phyloP scores from a whole-genome alignment of 805 yeast genomes.

The Schwanniomyces polymorphus region DNA sequence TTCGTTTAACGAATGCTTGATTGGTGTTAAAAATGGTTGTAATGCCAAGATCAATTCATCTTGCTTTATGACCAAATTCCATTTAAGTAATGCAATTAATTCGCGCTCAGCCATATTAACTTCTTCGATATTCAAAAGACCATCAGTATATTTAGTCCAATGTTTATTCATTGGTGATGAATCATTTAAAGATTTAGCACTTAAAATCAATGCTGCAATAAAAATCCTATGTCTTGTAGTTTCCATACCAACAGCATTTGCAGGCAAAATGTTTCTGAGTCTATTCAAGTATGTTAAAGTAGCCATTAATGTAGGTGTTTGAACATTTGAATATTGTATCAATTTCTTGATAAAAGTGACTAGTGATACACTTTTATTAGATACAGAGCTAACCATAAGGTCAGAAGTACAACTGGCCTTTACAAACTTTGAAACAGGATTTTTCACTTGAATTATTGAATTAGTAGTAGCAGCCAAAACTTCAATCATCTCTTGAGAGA shows the following conservation, averaged over 20 bases:
- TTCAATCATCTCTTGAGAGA: conserved; percentile 56
- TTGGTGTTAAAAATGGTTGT: conserved; percentile 73
- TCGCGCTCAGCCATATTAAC: conserved; percentile 92
- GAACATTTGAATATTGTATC: conserved; percentile 83
- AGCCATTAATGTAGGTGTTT: conserved; percentile 93
- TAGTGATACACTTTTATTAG: conserved; percentile 31
- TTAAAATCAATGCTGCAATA: conserved; percentile 80
- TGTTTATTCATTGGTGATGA: conserved; percentile 94
- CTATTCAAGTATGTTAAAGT: conserved; percentile 80
- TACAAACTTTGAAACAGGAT: conserved; percentile 38
- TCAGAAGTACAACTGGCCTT: conserved; percentile 13
- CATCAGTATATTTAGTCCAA: conserved; percentile 93
- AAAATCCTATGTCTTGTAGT: conserved; percentile 93
- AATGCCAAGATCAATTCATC: conserved; percentile 69
- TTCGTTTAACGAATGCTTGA: conserved; percentile 51
- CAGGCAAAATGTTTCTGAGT: conserved; percentile 74
- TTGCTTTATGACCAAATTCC: conserved; percentile 76
- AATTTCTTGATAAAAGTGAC: conserved; percentile 68
- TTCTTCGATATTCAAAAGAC: conserved; percentile 71
- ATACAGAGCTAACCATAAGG: conserved; percentile 23
- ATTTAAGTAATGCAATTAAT: conserved; percentile 74
- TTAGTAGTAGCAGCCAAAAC: conserved; percentile 58
- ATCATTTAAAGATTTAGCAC: conserved; percentile 93
- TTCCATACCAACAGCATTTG: conserved; percentile 86
- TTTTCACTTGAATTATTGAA: conserved; percentile 52